Base-by-base conservation (phyloP, 129 eudicot genomes). In the Flaveria trinervia region DNA sequence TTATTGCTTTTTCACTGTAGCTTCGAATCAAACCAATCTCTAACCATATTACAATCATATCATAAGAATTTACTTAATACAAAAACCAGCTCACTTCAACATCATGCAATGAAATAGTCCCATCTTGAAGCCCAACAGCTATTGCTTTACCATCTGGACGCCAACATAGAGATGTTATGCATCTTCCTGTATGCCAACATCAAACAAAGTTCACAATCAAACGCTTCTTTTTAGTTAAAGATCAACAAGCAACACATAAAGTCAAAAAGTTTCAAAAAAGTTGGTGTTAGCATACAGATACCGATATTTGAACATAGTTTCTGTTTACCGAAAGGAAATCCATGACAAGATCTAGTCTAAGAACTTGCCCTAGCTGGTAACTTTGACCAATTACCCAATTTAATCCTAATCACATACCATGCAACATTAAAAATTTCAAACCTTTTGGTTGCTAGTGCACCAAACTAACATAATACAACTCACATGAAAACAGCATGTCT, bases 61-160 rank as follows among this genome's bases (percentile, higher is more conserved):
- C 60, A 50, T 41, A 8, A 44, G 20, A 23, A 36, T 57, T 69
- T 54, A 56, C 5, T n/a, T 56, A 50, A 56, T 22, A 45, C 46
- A 50, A 46, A 25, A 45, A 46, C 18, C 60, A 79, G 80, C 96
- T 81, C 78, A 94, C 99, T 84, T 94, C 99, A 64, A 94, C 99
- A 82, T 94, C 96, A 75, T 89, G 96, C 89, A 91, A 76, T n/a
- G 96, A 86, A 18, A 89, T 91, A 23, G 96, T 83, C 72, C 99
- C 99, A 72, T 94, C 99, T 81, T 94, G 97, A 82, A 89, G 96
- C 59, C 99, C 99, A 59, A 89, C 88, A 15, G 94, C 99, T 56
- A 94, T 84, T 70, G 89, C 93, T 87, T 91, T 94, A 77, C 99
- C 99, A 81, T 94, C 99, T 6, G 99, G 99, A 76, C 96, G 96